A percentile compares a stretch with the other conserved stretches of the same genome.
phyloP scores from a whole-genome alignment of 2,329 filamentous ascomycete genomes.

The Aureobasidium uvarum region DNA sequence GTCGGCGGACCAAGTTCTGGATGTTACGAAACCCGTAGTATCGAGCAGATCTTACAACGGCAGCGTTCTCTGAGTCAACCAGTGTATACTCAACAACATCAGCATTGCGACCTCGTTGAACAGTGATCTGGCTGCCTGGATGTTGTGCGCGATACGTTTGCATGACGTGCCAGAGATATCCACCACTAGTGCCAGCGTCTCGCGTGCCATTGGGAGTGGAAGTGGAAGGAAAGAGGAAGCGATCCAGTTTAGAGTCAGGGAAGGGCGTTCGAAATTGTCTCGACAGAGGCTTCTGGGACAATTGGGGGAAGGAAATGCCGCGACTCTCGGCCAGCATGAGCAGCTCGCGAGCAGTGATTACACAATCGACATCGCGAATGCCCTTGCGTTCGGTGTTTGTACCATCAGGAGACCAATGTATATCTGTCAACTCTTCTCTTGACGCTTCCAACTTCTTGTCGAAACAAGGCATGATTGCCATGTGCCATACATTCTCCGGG shows the following conservation, averaged over 20 bases:
- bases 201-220: slow-evolving; percentile 43
- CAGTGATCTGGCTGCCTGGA: slow-evolving; percentile 68
- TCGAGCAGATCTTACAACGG: slow-evolving; percentile 74
- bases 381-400: slow-evolving; percentile 46
- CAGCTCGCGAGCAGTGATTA: slow-evolving; percentile 94
- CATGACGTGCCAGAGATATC: slow-evolving; percentile 83
- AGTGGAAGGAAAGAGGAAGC: slow-evolving; percentile 67
- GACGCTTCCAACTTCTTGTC: slow-evolving; percentile 98
- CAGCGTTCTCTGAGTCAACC: slow-evolving; percentile 45
- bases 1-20: slow-evolving; percentile 88
- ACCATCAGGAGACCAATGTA: slow-evolving; percentile 60
- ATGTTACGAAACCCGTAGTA: slow-evolving; percentile 99
- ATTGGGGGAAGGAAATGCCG: slow-evolving; percentile 68
- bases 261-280: slow-evolving; percentile 57
- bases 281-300: slow-evolving; percentile 61
- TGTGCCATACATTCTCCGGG: slow-evolving; percentile 83
- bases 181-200: slow-evolving; percentile 73
- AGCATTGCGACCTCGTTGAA: slow-evolving; percentile 75
- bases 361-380: slow-evolving; percentile 90
- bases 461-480: slow-evolving; percentile 97
- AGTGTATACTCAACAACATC: slow-evolving; percentile 88
- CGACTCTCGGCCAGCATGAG: slow-evolving; percentile 83
- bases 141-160: slow-evolving; percentile 68
- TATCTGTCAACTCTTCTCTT: slow-evolving; percentile 83
- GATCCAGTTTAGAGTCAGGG: slow-evolving; percentile 67